Conservation (phyloP, 345 rosid genomes). For the Citrus hindsii region DNA sequence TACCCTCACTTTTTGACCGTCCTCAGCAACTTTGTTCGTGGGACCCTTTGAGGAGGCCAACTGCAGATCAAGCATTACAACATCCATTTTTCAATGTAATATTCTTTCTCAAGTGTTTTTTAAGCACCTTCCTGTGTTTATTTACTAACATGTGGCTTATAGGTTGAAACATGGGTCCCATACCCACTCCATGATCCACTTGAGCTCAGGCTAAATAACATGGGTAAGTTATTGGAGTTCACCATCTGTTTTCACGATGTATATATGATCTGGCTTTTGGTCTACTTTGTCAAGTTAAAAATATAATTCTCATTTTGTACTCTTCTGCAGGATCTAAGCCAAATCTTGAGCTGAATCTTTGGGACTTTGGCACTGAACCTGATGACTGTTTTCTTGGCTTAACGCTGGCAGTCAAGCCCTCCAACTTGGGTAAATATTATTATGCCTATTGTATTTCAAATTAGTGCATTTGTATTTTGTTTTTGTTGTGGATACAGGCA, state of each 20-base stretch:
- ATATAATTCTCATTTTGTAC: background rate
- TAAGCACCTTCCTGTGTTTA: conserved; percentile 8
- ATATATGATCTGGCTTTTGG: background rate
- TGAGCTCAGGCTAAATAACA: conserved; percentile 70
- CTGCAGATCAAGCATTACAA: conserved; percentile 77
- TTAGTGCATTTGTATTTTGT: background rate
- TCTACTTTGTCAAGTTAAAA: conserved; percentile 7
- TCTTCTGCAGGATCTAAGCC: conserved; percentile 58
- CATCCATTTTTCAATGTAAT: conserved; percentile 94
- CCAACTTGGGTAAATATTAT: conserved; percentile 54
- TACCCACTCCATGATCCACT: conserved; percentile 68
- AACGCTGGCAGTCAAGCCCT: conserved; percentile 83
- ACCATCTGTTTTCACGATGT: background rate
- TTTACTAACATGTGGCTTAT: conserved; percentile 23
- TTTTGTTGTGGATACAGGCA: background rate
- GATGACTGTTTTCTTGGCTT: conserved; percentile 93
- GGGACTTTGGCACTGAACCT: conserved; percentile 78
- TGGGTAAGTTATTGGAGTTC: conserved; percentile 42
- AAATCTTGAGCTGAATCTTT: conserved; percentile 89
- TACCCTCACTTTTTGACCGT: conserved; percentile 13
- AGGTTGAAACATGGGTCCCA: conserved; percentile 64
- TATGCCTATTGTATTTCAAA: background rate
- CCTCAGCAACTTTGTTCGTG: conserved; percentile 78
- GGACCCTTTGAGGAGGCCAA: conserved; percentile 89
- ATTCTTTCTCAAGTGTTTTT: conserved; percentile 8